Conservation (phyloP, 2,329 filamentous ascomycete species). For the Ceratocystis albifundus region DNA sequence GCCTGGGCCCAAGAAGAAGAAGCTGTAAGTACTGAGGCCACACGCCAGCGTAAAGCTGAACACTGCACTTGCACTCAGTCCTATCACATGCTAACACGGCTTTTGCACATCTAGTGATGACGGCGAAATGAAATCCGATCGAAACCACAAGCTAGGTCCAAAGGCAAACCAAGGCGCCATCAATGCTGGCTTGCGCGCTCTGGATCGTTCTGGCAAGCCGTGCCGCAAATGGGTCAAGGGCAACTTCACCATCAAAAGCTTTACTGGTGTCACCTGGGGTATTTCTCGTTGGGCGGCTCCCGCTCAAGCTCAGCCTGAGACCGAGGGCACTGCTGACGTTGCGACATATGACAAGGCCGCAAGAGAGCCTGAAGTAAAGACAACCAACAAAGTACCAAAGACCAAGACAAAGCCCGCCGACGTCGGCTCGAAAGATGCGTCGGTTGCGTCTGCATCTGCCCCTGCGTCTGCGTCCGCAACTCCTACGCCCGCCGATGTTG, state of each 20-base stretch:
- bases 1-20: constrained; percentile 94
- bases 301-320: constrained; percentile 41
- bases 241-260: constrained; percentile 75
- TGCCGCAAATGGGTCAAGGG: constrained; percentile 86
- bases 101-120: constrained; percentile 39
- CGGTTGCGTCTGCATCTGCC: not conserved
- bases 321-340: constrained; percentile 34
- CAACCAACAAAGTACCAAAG: not conserved
- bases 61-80: constrained; percentile 6
- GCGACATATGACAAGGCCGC: constrained; percentile 30
- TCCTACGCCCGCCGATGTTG: not conserved
- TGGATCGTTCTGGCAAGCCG: constrained; percentile 83
- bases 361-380: not conserved
- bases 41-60: constrained; percentile 42
- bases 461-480: not conserved
- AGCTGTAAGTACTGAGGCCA: constrained; percentile 47
- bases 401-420: constrained; percentile 7
- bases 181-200: constrained; percentile 86
- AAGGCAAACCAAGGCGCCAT: constrained; percentile 96
- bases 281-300: constrained; percentile 73
- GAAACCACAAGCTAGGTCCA: constrained; percentile 73
- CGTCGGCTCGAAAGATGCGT: constrained; percentile 35
- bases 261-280: constrained; percentile 77
- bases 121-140: constrained; percentile 45
- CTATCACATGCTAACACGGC: constrained; percentile 18